Evolutionary conservation across 768 basidiomycete genomes (phyloP), one percentile per base, ranked within the genome.

Genomic region (Mycena metata): DNA sequence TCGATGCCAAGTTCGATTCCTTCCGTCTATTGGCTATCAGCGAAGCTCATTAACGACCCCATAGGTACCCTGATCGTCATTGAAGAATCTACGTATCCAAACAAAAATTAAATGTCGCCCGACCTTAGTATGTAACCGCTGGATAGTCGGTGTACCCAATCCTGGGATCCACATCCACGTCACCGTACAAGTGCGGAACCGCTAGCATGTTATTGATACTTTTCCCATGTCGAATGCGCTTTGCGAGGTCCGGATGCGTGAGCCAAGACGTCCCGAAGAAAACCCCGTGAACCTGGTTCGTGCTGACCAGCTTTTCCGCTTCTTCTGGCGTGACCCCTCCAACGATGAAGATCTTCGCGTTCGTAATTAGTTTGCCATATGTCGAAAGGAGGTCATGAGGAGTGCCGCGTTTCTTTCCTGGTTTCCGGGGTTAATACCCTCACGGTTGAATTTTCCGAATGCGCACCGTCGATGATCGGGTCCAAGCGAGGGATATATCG

Each of bases 211-310:
- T 73, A 51, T 77, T 74, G 30, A 79, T 26, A 12, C 76, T 67
- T 57, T 75, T 72, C 0, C 73, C 73, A 49, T 76, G 68, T 51
- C 73, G 61, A 26, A 79, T 69, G n/a, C 77, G 73, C 49, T 74
- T 72, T n/a, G 75, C 74, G 23, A 80, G 49, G 61, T 79, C 79
- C 16, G 79, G 78, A 67, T 79, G 78, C 10, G 70, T 60, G n/a
- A 79, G 72, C 75, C 74, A 79, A 5, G 63, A 39, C 36, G 63
- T 65, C 19, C 80, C 78, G 51, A 80, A 79, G 50, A 76, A 72
- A 1, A 76, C 76, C 4, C 71, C 79, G 55, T 76, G 76, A 6
- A 79, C 73, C 49, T 74, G 68, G 5, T 74, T 72, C 6, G 67
- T 64, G 23, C 46, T 26, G n/a, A 80, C 60, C 17, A 75, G 65